These are phyloP conservation scores for Rubia tinctorum DNA, from an alignment of 305 asterid genomes.

Conservation along the genomic window DNA sequence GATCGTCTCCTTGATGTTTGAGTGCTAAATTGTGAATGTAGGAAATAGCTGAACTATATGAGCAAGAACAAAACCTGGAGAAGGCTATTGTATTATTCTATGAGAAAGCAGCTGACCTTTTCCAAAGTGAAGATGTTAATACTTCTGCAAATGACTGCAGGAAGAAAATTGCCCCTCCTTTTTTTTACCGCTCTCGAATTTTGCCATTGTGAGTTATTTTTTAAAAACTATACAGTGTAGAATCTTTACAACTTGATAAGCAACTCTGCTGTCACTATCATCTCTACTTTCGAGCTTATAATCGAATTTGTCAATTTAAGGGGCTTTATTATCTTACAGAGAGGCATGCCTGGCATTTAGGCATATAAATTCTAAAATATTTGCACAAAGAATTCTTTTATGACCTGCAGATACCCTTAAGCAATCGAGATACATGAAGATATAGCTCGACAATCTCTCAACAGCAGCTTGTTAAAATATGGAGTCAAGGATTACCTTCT, in stretches of 20 bases:
- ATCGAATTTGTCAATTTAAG: not conserved
- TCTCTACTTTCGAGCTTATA: not conserved
- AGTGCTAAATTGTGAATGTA: constrained; percentile 8
- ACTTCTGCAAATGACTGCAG: constrained; percentile 74
- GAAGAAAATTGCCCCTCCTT: constrained; percentile 74
- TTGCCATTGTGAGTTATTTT: not conserved
- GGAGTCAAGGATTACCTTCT: constrained; percentile 62
- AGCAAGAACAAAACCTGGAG: constrained; percentile 68
- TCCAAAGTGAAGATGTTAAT: constrained; percentile 70
- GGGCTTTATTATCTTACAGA: not conserved
- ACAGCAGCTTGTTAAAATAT: constrained; percentile 47
- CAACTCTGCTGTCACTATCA: too few relatives aligned
- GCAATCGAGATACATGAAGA: constrained; percentile 53
- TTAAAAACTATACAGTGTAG: not conserved
- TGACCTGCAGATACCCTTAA: constrained; percentile 37
- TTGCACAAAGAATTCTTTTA: not conserved
- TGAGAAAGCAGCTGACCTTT: constrained; percentile 78
- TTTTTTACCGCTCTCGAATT: too few relatives aligned
- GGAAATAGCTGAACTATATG: constrained; percentile 79
- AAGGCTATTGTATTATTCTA: constrained; percentile 65
- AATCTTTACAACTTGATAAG: not conserved
- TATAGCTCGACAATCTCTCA: constrained; percentile 47
- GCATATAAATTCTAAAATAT: too few relatives aligned
- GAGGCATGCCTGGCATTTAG: too few relatives aligned
- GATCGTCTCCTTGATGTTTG: not conserved